Conservation (phyloP, 805 yeast genomes). For the Ogataea ganodermae region DNA sequence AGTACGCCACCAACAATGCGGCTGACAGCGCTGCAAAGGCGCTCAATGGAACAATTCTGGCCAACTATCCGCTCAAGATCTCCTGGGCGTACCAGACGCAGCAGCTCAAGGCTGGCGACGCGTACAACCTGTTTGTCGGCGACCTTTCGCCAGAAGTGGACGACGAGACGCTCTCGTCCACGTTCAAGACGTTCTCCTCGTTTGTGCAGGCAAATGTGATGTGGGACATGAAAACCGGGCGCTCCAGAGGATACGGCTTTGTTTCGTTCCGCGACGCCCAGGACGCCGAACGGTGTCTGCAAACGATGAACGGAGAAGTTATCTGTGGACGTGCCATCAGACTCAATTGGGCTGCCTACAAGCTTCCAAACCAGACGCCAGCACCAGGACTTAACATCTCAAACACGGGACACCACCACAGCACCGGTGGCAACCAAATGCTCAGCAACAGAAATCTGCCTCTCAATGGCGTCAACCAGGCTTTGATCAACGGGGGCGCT, state of each 20-base stretch:
- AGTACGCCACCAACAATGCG: conserved; percentile 55
- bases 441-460: conserved; percentile 8
- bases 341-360: conserved; percentile 87
- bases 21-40: conserved; percentile 66
- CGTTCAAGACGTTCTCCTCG: conserved; percentile 60
- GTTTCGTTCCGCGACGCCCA: conserved; percentile 66
- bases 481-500: conserved; percentile 10
- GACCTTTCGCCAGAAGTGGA: conserved; percentile 81
- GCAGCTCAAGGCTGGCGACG: conserved; percentile 55
- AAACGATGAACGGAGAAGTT: conserved; percentile 70
- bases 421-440: conserved; percentile 12
- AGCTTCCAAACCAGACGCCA: conserved; percentile 41
- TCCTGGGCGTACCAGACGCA: conserved; percentile 87
- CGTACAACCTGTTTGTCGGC: conserved; percentile 80
- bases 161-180: conserved; percentile 64
- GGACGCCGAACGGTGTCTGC: conserved; percentile 76
- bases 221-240: conserved; percentile 96
- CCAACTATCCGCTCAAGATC: conserved; percentile 58
- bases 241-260: conserved; percentile 91
- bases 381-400: conserved; percentile 22
- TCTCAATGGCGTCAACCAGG: conserved; percentile 6
- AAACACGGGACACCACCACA: conserved; percentile 16
- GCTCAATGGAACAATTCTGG: conserved; percentile 57
- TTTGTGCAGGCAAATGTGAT: conserved; percentile 85
- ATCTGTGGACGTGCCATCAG: conserved; percentile 77